phyloP scores from a whole-genome alignment of 345 rosid species.

The Eucalyptus decipiens region DNA sequence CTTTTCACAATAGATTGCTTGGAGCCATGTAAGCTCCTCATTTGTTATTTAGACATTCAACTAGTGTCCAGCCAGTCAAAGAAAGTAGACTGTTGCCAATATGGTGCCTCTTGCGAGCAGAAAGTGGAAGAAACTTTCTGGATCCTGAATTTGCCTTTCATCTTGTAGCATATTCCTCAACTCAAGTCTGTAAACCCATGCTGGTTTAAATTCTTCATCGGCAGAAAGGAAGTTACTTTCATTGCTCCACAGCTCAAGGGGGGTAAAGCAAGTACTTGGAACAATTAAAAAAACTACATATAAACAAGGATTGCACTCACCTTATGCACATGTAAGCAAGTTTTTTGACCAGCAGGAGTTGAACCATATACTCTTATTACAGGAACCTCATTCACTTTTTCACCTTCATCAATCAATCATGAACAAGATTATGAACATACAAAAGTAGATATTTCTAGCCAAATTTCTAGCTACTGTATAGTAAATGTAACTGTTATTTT shows the following conservation, averaged over 20 bases:
- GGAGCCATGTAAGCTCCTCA: neutral
- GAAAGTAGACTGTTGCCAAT: neutral
- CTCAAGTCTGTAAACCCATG: neutral
- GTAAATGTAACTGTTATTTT: neutral
- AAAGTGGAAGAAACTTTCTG: neutral
- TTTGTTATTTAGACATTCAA: neutral
- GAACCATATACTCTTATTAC: conserved; percentile 83
- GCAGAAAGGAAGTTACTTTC: neutral
- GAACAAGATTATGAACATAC: neutral
- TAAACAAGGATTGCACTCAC: conserved; percentile 10
- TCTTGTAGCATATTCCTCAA: neutral
- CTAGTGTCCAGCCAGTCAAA: neutral
- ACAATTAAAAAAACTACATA: neutral
- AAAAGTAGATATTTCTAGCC: neutral
- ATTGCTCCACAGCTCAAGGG: neutral
- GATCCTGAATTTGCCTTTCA: neutral
- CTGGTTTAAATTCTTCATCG: neutral
- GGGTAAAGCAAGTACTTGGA: neutral
- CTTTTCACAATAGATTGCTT: neutral
- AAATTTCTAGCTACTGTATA: neutral
- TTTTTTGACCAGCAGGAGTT: conserved; percentile 89
- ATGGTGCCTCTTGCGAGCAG: neutral
- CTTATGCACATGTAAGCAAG: conserved; percentile 85
- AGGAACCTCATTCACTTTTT: conserved; percentile 75
- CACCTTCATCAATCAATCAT: conserved; percentile 33